phyloP scores from a whole-genome alignment of 2,329 filamentous ascomycete species.

The Trichoderma sp. region DNA sequence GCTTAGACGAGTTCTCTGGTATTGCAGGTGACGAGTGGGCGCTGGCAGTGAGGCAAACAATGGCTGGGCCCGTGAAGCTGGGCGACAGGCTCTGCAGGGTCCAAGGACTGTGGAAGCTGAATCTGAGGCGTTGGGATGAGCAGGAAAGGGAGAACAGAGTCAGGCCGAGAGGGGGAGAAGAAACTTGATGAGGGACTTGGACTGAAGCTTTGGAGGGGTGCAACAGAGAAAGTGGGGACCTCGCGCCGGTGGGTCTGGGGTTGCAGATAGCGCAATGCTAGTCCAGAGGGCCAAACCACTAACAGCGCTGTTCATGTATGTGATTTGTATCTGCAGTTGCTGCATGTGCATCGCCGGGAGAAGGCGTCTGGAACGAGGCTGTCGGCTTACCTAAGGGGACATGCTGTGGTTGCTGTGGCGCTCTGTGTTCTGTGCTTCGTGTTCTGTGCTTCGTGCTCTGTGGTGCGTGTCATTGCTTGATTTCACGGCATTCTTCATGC shows the following conservation, averaged over 20 bases:
- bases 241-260: slow-evolving; percentile 17
- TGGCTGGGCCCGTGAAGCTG: slow-evolving; percentile 1
- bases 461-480: background rate
- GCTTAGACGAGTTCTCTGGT: background rate
- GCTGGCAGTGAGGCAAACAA: slow-evolving; percentile 5
- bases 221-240: slow-evolving; percentile 19
- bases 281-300: background rate
- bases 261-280: slow-evolving; percentile 6
- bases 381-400: slow-evolving; percentile 3
- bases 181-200: slow-evolving; percentile 19
- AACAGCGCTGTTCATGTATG: slow-evolving; percentile 17
- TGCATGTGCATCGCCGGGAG: slow-evolving; percentile 15
- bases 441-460: background rate
- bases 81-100: background rate
- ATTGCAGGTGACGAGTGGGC: background rate
- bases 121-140: slow-evolving; percentile 8
- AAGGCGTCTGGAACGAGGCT: background rate
- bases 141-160: background rate
- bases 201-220: slow-evolving; percentile 20
- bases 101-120: background rate
- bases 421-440: too few relatives aligned
- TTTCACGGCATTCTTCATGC: background rate
- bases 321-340: slow-evolving; percentile 9
- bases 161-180: slow-evolving; percentile 16
- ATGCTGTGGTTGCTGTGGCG: too few relatives aligned